Percentiles rank a stretch among this genome's conserved stretches.
These are phyloP conservation scores for Diphasiastrum complanatum DNA, from an alignment of 83 land plant species.

Conservation along the genomic window DNA sequence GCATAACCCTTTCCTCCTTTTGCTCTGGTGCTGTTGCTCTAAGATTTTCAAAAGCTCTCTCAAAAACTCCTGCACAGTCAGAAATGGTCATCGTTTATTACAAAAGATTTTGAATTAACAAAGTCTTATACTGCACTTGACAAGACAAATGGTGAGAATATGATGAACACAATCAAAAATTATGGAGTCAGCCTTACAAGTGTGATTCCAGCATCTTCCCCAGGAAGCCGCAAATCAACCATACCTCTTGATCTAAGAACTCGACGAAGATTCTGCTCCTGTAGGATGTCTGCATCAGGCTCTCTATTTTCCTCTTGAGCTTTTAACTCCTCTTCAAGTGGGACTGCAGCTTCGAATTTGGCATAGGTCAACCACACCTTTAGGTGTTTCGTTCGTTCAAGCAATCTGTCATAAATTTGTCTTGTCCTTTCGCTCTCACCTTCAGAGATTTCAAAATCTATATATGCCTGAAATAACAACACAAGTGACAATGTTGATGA, in stretches of 20 bases:
- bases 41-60: slow-evolving; percentile 59
- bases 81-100: too few relatives aligned
- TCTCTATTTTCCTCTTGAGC: slow-evolving; percentile 34
- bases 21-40: slow-evolving; percentile 69
- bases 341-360: slow-evolving; percentile 60
- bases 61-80: slow-evolving; percentile 64
- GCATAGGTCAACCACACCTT: slow-evolving; percentile 94
- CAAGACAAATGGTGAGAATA: too few relatives aligned
- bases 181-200: too few relatives aligned
- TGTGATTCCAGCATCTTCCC: slow-evolving; percentile 10
- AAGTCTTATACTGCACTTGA: too few relatives aligned
- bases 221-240: slow-evolving; percentile 20
- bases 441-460: slow-evolving; percentile 87
- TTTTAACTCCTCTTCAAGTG: slow-evolving; percentile 37
- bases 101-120: too few relatives aligned
- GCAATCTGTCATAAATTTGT: slow-evolving; percentile 68
- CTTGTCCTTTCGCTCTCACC: slow-evolving; percentile 72
- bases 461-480: slow-evolving; percentile 62
- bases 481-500: neutral
- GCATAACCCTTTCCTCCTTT: slow-evolving; percentile 83
- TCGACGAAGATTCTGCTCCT: slow-evolving; percentile 25
- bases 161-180: too few relatives aligned
- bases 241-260: slow-evolving; percentile 55
- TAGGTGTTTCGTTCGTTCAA: slow-evolving; percentile 78
- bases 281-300: slow-evolving; percentile 22